Evolutionary conservation across 148 eudicot genomes (phyloP).

Genomic region (Amaranthus cruentus): DNA sequence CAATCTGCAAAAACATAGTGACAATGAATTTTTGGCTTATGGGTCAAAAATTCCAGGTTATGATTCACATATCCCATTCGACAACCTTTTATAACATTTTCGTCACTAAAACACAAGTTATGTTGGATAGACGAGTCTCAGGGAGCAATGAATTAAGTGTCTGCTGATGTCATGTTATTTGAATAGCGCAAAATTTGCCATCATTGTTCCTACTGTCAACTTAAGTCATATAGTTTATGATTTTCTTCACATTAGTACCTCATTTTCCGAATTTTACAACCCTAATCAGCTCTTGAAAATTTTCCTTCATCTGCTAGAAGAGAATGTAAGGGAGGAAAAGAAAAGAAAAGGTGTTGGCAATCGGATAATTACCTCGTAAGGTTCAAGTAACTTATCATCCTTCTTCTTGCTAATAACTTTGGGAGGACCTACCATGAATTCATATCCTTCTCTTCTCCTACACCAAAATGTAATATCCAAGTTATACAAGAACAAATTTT

Average conservation of each 20-base stretch:
- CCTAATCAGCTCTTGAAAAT: background rate
- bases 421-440: constrained; percentile 99
- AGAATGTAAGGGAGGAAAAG: background rate
- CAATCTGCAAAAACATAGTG: constrained; percentile 48
- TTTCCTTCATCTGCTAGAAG: background rate
- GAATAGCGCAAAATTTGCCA: too few species aligned
- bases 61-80: too few species aligned
- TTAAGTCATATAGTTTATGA: background rate
- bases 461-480: constrained; percentile 4
- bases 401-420: constrained; percentile 88
- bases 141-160: too few species aligned
- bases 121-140: too few species aligned
- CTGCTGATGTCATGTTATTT: too few species aligned
- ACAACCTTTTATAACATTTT: too few species aligned
- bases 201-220: too few species aligned
- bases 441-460: constrained; percentile 98
- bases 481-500: background rate
- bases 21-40: background rate
- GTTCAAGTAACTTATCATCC: constrained; percentile 72
- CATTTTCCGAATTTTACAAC: background rate
- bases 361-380: constrained; percentile 65
- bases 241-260: background rate
- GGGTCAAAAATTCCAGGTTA: too few species aligned
- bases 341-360: background rate
- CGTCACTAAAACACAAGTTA: too few species aligned